A percentile compares a stretch with the other conserved stretches of the same genome.
These are phyloP conservation scores for Colletotrichum sp. DNA, from an alignment of 2,329 filamentous ascomycete species.

Conservation along the genomic window DNA sequence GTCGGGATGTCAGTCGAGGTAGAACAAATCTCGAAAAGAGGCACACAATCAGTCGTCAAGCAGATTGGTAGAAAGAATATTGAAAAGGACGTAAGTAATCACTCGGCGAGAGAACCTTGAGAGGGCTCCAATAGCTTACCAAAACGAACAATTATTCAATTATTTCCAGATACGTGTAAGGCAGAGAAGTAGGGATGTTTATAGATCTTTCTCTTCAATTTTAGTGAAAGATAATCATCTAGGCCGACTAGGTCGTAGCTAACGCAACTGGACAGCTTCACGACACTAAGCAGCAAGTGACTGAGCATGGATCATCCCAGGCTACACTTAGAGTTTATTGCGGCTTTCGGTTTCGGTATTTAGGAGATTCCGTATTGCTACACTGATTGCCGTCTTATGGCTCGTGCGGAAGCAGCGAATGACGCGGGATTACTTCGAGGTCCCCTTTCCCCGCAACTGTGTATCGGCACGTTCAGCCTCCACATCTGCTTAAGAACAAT, in stretches of 20 bases:
- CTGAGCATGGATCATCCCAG: not conserved
- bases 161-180: not conserved
- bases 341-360: not conserved
- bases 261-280: not conserved
- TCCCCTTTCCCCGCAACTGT: not conserved
- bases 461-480: not conserved
- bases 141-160: not conserved
- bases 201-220: not conserved
- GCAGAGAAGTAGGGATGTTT: not conserved
- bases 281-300: not conserved
- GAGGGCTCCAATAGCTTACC: not conserved
- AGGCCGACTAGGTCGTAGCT: not conserved
- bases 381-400: not conserved
- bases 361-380: not conserved
- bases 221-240: not conserved
- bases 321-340: not conserved
- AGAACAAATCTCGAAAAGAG: not conserved
- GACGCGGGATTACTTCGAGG: not conserved
- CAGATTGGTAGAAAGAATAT: not conserved
- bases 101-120: not conserved
- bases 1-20: not conserved
- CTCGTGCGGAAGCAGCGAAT: not conserved
- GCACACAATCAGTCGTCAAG: not conserved
- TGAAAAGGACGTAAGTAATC: not conserved
- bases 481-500: not conserved